Percentiles rank a stretch among this genome's conserved stretches.
Evolutionary conservation across 1,139 yeast species (phyloP).

Genomic region (Blastobotrys proliferans): DNA sequence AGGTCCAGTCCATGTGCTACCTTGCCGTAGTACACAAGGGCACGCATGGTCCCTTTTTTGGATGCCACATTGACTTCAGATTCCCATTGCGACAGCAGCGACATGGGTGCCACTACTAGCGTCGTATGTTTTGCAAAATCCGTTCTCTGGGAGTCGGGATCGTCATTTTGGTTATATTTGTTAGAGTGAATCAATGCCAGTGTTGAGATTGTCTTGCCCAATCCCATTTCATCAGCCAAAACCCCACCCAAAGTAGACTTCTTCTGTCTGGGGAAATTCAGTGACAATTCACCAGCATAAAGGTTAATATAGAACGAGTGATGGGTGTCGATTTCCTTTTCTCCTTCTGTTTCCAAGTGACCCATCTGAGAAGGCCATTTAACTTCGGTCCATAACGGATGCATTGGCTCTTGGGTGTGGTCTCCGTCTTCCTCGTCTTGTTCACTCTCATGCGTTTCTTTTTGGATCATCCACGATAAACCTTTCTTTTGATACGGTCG

Average conservation of each 20-base stretch:
- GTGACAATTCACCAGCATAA: slow-evolving; percentile 76
- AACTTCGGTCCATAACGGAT: slow-evolving; percentile 83
- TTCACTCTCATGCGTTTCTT: slow-evolving; percentile 34
- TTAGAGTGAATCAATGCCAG: slow-evolving; percentile 62
- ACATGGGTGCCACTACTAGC: slow-evolving; percentile 84
- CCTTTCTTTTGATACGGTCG: slow-evolving; percentile 79
- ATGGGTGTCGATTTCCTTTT: slow-evolving; percentile 12
- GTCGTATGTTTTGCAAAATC: slow-evolving; percentile 70
- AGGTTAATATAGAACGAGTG: slow-evolving; percentile 67
- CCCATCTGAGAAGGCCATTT: slow-evolving; percentile 59
- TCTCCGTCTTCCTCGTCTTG: slow-evolving; percentile 30
- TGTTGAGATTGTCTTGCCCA: slow-evolving; percentile 88
- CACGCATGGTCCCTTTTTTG: slow-evolving; percentile 27
- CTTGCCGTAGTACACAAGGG: slow-evolving; percentile 67
- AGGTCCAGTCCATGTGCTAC: slow-evolving; percentile 44
- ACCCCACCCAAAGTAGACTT: slow-evolving; percentile 76
- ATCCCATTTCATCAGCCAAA: slow-evolving; percentile 96
- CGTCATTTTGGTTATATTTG: slow-evolving; percentile 14
- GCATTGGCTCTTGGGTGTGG: slow-evolving; percentile 46
- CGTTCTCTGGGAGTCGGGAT: slow-evolving; percentile 7
- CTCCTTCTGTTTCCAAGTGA: slow-evolving; percentile 8
- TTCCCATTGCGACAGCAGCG: slow-evolving; percentile 87
- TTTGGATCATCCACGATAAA: slow-evolving; percentile 70
- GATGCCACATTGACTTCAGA: slow-evolving; percentile 61
- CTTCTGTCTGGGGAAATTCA: slow-evolving; percentile 51